Conservation (phyloP, 2,329 filamentous ascomycete species). For the Pestalotiopsis fici region DNA sequence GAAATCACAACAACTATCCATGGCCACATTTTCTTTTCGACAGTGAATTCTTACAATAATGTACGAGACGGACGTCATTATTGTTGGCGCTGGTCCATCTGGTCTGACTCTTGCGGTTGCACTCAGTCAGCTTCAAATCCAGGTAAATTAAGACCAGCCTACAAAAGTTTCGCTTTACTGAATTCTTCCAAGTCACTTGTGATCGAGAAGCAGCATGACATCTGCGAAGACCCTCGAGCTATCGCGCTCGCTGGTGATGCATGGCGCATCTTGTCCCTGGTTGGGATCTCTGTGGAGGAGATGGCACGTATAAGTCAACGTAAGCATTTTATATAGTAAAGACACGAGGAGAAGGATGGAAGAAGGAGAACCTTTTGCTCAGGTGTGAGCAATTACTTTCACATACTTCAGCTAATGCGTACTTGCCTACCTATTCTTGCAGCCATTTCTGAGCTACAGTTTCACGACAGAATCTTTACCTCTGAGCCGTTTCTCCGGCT, state of each 20-base stretch:
- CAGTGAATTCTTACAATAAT: constrained; percentile 9
- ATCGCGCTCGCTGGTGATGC: constrained; percentile 23
- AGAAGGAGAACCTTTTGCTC: too few relatives aligned
- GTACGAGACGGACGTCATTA: constrained; percentile 24
- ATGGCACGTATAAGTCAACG: constrained; percentile 22
- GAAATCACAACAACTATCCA: too few relatives aligned
- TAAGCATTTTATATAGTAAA: constrained; percentile 7
- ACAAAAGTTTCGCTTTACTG: not conserved
- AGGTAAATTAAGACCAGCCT: constrained; percentile 12
- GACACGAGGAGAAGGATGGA: not conserved
- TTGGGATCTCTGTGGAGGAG: constrained; percentile 18
- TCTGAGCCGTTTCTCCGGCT: constrained; percentile 17
- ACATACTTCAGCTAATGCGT: too few relatives aligned
- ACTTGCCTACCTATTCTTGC: not conserved
- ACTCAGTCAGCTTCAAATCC: constrained; percentile 21
- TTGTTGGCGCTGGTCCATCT: constrained; percentile 24
- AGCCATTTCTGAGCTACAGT: constrained; percentile 12
- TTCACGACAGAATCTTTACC: constrained; percentile 18
- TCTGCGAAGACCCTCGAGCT: constrained; percentile 22
- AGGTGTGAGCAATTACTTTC: too few relatives aligned
- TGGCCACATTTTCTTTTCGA: too few relatives aligned
- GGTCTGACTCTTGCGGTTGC: constrained; percentile 21
- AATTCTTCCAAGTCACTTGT: constrained; percentile 17
- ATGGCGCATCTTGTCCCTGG: constrained; percentile 22
- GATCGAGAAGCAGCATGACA: constrained; percentile 23